Base-by-base conservation (phyloP, 2,329 filamentous ascomycete species). In the Pyrenophora tritici-repentis region DNA sequence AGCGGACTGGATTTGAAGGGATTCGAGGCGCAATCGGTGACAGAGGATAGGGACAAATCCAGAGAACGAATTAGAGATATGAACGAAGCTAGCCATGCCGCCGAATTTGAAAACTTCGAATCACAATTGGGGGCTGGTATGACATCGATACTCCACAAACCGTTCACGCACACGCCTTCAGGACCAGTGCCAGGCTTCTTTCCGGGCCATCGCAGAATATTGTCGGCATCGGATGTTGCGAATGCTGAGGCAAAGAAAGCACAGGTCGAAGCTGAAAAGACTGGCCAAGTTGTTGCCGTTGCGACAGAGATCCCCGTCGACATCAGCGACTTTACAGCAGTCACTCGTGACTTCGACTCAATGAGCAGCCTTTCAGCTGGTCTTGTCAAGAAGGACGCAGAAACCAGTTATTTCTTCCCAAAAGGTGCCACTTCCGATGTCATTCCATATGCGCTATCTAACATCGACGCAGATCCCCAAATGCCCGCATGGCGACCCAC, bases 241-340 rank as follows among this genome's bases (percentile, higher is more conserved):
- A 56, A 57, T 4, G 41, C 50, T 2, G 47, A 66, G 20, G 66
- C 68, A 6, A 59, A 71, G 22, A 67, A 73, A 32, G 77, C 75
- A 2, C 75, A 76, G 47, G 67, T 71, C 38, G 70, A 75, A 26
- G 77, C 77, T 2, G 71, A 78, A 29, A 72, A 76, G 56, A 74
- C 69, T 4, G 76, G 75, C 4, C 72, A 67, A 31, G 77, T 80
- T 17, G 69, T 79, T 13, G 75, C 75, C 29, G 66, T 79, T 24
- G 50, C 73, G 46, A 71, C 73, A 47, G 74, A 76, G 32, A 54
- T 70, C 17, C 64, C 69, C 5, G 66, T 79, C 3, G 77, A 79
- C 43, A 70, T 79, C 49, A 79, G 75, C 48, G 72, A 72, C 29
- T 57, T 60, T 10, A 63, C 75, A 18, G 73, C 72, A 12, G 73